A percentile compares a stretch with the other conserved stretches of the same genome.
Evolutionary conservation across 1,139 yeast genomes (phyloP).

Genomic region (Taiozyma onychis): DNA sequence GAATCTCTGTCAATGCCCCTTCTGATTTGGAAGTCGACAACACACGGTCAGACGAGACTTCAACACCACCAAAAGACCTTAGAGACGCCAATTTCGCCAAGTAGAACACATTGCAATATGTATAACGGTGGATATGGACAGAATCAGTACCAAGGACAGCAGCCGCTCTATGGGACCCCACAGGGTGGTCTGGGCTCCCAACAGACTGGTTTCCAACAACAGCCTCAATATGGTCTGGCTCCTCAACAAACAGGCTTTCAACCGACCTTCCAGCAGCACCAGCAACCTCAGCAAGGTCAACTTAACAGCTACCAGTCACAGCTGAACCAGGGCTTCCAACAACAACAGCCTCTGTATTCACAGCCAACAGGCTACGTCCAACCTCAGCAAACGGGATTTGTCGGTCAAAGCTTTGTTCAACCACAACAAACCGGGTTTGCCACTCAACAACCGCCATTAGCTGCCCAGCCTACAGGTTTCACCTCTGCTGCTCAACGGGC

Average conservation of each 20-base stretch:
- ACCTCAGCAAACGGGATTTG: slow-evolving; percentile 15
- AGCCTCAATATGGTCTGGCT: slow-evolving; percentile 2
- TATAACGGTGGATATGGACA: slow-evolving; percentile 11
- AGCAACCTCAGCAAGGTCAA: slow-evolving; percentile 3
- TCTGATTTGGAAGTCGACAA: not conserved
- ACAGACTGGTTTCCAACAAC: slow-evolving; percentile 7
- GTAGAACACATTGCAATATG: slow-evolving; percentile 2
- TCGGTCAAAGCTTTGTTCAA: slow-evolving; percentile 7
- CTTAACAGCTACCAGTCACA: slow-evolving; percentile 6
- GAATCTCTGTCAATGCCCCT: not conserved
- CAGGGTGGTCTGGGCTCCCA: slow-evolving; percentile 4
- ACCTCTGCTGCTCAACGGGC: slow-evolving; percentile 18
- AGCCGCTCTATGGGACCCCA: slow-evolving; percentile 1
- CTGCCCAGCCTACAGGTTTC: slow-evolving; percentile 21
- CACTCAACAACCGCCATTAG: slow-evolving; percentile 15
- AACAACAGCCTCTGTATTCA: slow-evolving; percentile 14
- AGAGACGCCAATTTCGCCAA: not conserved
- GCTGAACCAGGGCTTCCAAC: slow-evolving; percentile 6
- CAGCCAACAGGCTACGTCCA: slow-evolving; percentile 16
- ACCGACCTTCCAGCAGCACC: slow-evolving; percentile 5
- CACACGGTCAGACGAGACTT: not conserved
- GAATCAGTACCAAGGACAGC: slow-evolving; percentile 2
- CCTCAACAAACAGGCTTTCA: slow-evolving; percentile 16
- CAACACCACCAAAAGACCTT: not conserved
- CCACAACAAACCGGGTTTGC: slow-evolving; percentile 11